A percentile compares a stretch with the other conserved stretches of the same genome.
These are phyloP conservation scores for Fragaria nilgerrensis DNA, from an alignment of 306 rosid genomes.

Conservation along the genomic window DNA sequence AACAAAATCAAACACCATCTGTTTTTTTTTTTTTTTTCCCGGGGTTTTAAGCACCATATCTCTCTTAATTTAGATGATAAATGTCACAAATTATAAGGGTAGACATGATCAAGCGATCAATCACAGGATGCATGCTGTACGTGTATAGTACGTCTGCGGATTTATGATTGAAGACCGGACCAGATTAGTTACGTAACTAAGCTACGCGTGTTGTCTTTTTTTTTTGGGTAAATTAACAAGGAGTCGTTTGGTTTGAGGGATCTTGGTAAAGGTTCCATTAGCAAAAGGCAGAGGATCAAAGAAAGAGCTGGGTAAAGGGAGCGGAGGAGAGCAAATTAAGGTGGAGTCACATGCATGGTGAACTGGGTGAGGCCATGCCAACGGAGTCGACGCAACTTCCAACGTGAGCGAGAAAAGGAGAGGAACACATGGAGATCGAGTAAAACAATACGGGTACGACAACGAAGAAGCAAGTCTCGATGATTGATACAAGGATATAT, in stretches of 20 bases:
- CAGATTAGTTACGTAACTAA: too few relatives aligned
- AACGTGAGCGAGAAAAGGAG: neutral
- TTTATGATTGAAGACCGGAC: too few relatives aligned
- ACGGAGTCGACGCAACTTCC: conserved; percentile 1
- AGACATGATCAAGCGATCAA: neutral
- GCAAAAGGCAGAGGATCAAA: neutral
- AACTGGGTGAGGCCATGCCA: conserved; percentile 11
- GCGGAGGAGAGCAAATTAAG: neutral
- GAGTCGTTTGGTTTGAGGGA: neutral
- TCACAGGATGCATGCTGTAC: neutral
- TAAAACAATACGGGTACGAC: neutral
- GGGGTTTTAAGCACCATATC: neutral
- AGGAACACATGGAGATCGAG: neutral
- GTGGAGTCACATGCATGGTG: conserved; percentile 5
- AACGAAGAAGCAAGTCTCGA: neutral
- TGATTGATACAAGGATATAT: neutral
- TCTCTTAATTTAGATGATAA: neutral
- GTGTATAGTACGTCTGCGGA: too few relatives aligned
- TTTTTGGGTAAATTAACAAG: too few relatives aligned
- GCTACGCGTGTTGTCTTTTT: too few relatives aligned
- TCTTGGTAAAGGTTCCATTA: neutral
- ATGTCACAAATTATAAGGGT: neutral
- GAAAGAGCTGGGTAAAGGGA: neutral
- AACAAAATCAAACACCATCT: neutral
- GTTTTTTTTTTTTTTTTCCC: too few relatives aligned